Base-by-base conservation (phyloP, 257 asterid genomes). In the Solanum chiquidenum region DNA sequence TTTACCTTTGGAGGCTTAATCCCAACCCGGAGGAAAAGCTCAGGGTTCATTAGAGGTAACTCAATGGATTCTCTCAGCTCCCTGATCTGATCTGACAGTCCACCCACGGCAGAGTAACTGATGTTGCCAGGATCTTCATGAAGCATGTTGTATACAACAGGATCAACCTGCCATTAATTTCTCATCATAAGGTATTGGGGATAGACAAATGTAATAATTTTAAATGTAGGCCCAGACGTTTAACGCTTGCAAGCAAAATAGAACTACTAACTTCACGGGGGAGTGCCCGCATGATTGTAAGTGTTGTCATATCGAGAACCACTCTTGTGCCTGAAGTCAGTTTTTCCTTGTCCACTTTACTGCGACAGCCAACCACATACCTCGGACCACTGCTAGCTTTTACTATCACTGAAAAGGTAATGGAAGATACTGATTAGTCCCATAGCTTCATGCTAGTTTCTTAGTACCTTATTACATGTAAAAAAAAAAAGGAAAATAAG, bases 51-150 rank as follows among this genome's bases (percentile, higher is more conserved):
- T 35, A 97, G 89, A 88, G 99, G 99, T 82, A 95, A 88, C 83
- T 96, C 98, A 4, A 96, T 95, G 86, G 99, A 95, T 93, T 96
- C 99, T 89, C 99, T 94, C 86, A 96, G 90, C 91, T 96, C 99
- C 66, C 98, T 91, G 69, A 96, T 96, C 91, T 96, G 99, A 93
- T 96, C 99, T 9, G 96, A 93, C 84, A 95, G 91, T 64, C 99
- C 98, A 92, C 99, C 99, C 82, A 96, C 99, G 49, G 99, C 99
- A 69, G 98, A 95, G 90, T 96, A 96, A 89, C 98, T 96, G 74
- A 96, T 92, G 89, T 96, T 96, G 82, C 98, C 99, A n/a, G 98
- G 99, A 90, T 96, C 98, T 89, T 96, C 99, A 88, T 96, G 99
- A 91, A 96, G 99, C 99, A 96, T 96, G 89, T 93, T 96, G 87